Evolutionary conservation across 176 grass and related monocot genomes (phyloP), one percentile per base, ranked within the genome.

Genomic region (Leersia perrieri): DNA sequence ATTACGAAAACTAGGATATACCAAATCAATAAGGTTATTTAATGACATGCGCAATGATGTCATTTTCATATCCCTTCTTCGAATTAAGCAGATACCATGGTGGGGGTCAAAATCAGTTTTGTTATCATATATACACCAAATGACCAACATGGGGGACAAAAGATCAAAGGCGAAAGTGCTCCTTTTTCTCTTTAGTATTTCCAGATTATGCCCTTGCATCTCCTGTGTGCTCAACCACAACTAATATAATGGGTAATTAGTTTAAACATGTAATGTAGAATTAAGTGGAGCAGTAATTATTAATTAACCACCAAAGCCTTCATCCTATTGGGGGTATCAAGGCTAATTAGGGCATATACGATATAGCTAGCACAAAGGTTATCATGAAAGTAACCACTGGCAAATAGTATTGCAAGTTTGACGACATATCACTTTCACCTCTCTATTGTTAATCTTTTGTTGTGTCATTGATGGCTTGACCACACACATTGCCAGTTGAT

Each of bases 11-110:
- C 49, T 20, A 68, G 11, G 73, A 77, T 58, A 77, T 41, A 71
- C 3, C 14, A 60, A 33, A 63, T 27, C 33, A 68, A 22, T 41
- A 39, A 68, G 38, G 63, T 16, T 53, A 53, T 53, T 65, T 40
- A 80, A 40, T 74, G 81, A 88, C 63, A 69, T 80, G 87, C 2
- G 75, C 81, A 69, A 53, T 80, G 87, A 88, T 84, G 81, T 80
- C 63, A 84, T 80, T 88, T 80, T 68, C 44, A 28, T 35, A 66
- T 68, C 62, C 39, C 13, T 79, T 79, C 26, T 67, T 31, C 13
- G 25, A 1, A n/a, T n/a, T n/a, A n/a, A 80, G 70, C 42, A 53
- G 70, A 63, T 80, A 84, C 87, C 32, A 69, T 33, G 31, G 32
- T 31, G 23, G 13, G 6, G 41, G 20, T 13, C 18, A 15, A 33